A percentile compares a stretch with the other conserved stretches of the same genome.
Conservation (phyloP, 306 rosid genomes). For the Quercus suber region DNA sequence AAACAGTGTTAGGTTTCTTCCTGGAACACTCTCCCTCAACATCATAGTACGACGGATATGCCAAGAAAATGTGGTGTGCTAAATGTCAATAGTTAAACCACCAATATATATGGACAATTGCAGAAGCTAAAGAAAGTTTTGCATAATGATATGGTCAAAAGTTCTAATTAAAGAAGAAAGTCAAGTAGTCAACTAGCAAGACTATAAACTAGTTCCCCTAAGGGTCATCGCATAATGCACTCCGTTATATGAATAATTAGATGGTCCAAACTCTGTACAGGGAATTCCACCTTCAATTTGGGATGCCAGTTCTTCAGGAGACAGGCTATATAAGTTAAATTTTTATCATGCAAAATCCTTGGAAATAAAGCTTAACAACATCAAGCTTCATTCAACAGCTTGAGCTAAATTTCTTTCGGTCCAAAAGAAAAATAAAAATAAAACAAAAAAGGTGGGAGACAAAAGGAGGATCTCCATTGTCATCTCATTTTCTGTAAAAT, state of each 20-base stretch:
- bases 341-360: background rate
- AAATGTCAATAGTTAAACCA: slow-evolving; percentile 6
- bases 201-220: background rate
- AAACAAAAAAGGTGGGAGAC: background rate
- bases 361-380: no score
- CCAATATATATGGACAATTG: background rate
- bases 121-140: background rate
- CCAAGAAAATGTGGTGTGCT: background rate
- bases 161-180: background rate
- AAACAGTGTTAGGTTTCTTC: slow-evolving; percentile 2
- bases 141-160: background rate
- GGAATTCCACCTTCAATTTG: background rate
- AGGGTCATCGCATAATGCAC: background rate
- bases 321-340: background rate
- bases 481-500: background rate
- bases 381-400: no score
- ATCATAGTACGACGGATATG: background rate
- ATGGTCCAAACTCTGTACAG: background rate
- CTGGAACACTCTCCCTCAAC: background rate
- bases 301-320: background rate
- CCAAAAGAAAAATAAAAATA: background rate
- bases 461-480: background rate
- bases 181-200: background rate
- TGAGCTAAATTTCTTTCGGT: background rate
- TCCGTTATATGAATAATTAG: background rate